Evolutionary conservation across 2,329 filamentous ascomycete genomes (phyloP), one percentile per base, ranked within the genome.

Genomic region (Sporothrix brasiliensis): DNA sequence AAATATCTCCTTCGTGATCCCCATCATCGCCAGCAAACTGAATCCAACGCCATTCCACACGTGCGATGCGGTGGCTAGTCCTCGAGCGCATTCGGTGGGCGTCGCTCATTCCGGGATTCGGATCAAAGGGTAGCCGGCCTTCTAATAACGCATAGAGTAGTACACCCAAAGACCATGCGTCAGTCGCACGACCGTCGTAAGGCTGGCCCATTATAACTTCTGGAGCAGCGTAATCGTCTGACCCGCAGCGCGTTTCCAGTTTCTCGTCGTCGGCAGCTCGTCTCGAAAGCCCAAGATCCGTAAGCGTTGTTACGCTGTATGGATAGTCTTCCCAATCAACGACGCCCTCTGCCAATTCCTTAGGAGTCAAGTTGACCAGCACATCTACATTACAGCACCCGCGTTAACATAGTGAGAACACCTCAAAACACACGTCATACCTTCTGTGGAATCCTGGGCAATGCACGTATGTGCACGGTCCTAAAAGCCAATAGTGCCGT

Each of bases 31-130:
- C 90, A 1, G 89, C 93, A 77, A 91, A 97, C 72, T 91, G 88
- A 72, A 93, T 89, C 95, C 95, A 99, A 63, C 91, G 89, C 95
- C 95, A 99, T 78, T 99, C 95, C 67, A 94, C 92, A 49, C 95
- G 86, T 1, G 95, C 95, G 72, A 99, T 98, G n/a, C 94, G 90
- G 78, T 99, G 95, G 68, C 91, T 94, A 0, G 92, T 94, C 69
- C 92, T 86, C 75, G 91, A 94, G 75, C 91, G 85, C 86, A 92
- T 90, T 75, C 91, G 88, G 73, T 90, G 87, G 34, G 88, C 88
- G 75, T 93, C 92, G 63, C 89, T 91, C 75, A 92, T 91, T 19
- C 91, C 91, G 0, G 94, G 94, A 5, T 92, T 87, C 0, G 93
- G 92, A 77, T 99, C 95, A 75, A 99, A 99, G 0, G 95, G 95